A percentile compares a stretch with the other conserved stretches of the same genome.
These are phyloP conservation scores for Pyrus hybrid DNA, from an alignment of 331 rosid genomes.

Conservation along the genomic window DNA sequence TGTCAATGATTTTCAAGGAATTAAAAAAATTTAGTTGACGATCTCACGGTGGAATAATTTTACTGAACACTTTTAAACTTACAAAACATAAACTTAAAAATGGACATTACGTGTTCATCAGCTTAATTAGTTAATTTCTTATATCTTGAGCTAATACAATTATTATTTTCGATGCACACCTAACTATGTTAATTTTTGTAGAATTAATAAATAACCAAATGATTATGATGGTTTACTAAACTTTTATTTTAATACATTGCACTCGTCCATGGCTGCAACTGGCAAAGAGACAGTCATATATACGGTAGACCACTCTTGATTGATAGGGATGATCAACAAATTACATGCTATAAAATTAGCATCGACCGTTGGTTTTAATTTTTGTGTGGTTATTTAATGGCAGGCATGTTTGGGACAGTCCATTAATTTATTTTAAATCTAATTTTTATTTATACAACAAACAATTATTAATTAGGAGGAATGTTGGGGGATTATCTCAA, in stretches of 20 bases:
- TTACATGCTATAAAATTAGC: too few relatives aligned
- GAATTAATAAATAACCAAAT: slow-evolving; percentile 8
- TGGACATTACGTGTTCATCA: background rate
- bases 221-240: slow-evolving; percentile 8
- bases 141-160: background rate
- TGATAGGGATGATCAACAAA: background rate
- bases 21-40: background rate
- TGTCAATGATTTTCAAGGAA: background rate
- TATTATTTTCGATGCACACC: slow-evolving; percentile 13
- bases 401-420: too few relatives aligned
- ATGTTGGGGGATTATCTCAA: too few relatives aligned
- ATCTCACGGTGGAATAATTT: background rate
- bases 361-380: too few relatives aligned
- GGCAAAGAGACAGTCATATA: slow-evolving; percentile 9
- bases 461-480: too few relatives aligned
- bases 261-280: slow-evolving; percentile 18
- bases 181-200: background rate
- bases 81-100: background rate
- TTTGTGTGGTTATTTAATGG: too few relatives aligned
- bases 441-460: too few relatives aligned
- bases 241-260: background rate
- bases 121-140: background rate
- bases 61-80: background rate
- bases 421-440: too few relatives aligned
- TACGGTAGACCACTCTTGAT: background rate